Evolutionary conservation across 2,329 filamentous ascomycete genomes (phyloP), one percentile per base, ranked within the genome.

Genomic region (Alternaria ventricosa): DNA sequence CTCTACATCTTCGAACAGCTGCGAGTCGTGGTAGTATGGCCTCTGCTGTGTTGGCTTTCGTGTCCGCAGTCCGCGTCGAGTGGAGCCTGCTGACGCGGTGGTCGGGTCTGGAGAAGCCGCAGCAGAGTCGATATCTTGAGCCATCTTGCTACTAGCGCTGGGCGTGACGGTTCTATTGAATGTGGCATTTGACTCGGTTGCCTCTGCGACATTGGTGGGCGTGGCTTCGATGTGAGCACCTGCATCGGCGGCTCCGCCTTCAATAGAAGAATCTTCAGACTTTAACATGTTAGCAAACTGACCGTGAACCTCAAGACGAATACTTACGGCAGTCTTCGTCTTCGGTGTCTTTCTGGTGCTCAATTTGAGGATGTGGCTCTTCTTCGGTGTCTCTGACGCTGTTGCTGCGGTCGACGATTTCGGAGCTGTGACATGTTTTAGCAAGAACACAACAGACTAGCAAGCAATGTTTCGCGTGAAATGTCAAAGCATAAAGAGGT

Each of bases 1-100:
- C 30, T 64, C 63, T 23, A 57, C 61, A 22, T 69, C 64, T 23
- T 78, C 75, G 43, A 76, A 78, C 4, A 76, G 55, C 50, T 78
- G 73, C 15, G 74, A 75, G 64, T 78, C 69, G 27, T 77, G 74
- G 45, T 70, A 75, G 63, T 79, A 79, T 10, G 77, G 77, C 23
- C 76, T 69, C 57, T 78, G 73, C 55, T 79, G 77, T 18, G 77
- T 75, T 33, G 76, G 74, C 44, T 75, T 77, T 57, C 77, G 70
- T 25, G 69, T 68, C 20, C 77, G 75, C n/a, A 79, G 65, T 13
- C 75, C 75, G 30, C 77, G 73, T 51, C 76, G 68, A 5, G 72
- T 67, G 15, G 70, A 62, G 27, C 73, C 53, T 18, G 74, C 66
- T 55, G 73, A 67, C 43, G 55, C 61, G 25, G 51, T 62, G 23